These are phyloP conservation scores for Aspergillus japonicus DNA, from an alignment of 2,329 filamentous ascomycete genomes.

Conservation along the genomic window DNA sequence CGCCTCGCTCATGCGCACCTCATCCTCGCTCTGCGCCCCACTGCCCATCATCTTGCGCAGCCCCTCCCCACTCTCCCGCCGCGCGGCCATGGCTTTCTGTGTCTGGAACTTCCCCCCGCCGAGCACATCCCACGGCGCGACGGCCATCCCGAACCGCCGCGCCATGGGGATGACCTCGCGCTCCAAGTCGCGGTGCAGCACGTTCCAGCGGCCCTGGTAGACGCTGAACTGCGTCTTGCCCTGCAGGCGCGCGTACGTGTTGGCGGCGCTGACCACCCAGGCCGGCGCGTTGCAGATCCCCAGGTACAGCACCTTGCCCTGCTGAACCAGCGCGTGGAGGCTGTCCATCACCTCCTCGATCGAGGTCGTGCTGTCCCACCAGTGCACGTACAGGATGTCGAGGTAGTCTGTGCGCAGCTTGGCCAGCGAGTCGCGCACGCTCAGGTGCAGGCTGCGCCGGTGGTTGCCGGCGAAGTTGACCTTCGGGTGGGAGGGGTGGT, in stretches of 20 bases:
- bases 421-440: constrained; percentile 44
- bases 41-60: constrained; percentile 31
- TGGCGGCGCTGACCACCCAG: constrained; percentile 42
- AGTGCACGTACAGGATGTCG: constrained; percentile 57
- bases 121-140: constrained; percentile 61
- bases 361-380: constrained; percentile 49
- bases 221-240: constrained; percentile 43
- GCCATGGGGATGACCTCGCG: constrained; percentile 45
- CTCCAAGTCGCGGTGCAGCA: constrained; percentile 42
- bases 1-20: constrained; percentile 54
- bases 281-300: constrained; percentile 44
- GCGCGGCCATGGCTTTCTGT: constrained; percentile 48
- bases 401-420: constrained; percentile 56
- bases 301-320: constrained; percentile 44
- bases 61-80: constrained; percentile 44
- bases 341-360: constrained; percentile 41
- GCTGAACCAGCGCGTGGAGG: constrained; percentile 39
- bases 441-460: constrained; percentile 43
- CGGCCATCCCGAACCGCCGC: constrained; percentile 43
- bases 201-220: constrained; percentile 43
- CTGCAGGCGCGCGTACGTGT: constrained; percentile 40
- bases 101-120: constrained; percentile 54
- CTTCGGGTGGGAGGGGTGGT: constrained; percentile 35
- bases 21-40: constrained; percentile 46
- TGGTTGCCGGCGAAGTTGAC: constrained; percentile 49